Conservation (phyloP, 1,139 yeast species). For the Kodamaea arcana region DNA sequence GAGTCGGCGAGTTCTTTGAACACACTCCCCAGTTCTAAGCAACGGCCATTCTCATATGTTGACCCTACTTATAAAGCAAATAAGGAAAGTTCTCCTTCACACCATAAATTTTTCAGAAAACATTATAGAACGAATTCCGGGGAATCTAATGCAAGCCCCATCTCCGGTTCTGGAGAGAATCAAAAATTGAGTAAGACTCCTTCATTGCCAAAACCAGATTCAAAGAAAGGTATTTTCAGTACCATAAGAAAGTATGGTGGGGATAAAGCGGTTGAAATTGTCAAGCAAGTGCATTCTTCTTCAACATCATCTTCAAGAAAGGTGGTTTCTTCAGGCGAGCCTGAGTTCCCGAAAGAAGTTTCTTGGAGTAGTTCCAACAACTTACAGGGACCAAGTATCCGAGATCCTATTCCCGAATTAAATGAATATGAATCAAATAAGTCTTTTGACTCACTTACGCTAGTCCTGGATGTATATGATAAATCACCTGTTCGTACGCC, state of each 20-base stretch:
- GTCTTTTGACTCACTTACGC: neutral
- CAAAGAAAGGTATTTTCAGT: slow-evolving; percentile 38
- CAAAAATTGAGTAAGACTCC: neutral
- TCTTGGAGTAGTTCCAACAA: neutral
- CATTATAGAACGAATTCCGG: slow-evolving; percentile 57
- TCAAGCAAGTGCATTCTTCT: slow-evolving; percentile 24
- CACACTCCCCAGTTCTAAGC: slow-evolving; percentile 16
- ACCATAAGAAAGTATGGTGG: slow-evolving; percentile 42
- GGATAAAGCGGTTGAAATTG: slow-evolving; percentile 37
- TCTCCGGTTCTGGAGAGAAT: slow-evolving; percentile 2
- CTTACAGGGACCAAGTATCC: neutral
- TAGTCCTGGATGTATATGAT: slow-evolving; percentile 1
- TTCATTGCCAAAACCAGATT: slow-evolving; percentile 6
- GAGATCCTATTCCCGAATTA: slow-evolving; percentile 5
- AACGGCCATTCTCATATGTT: slow-evolving; percentile 54
- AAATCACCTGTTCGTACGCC: slow-evolving; percentile 2
- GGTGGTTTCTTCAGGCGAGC: neutral
- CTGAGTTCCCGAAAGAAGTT: neutral
- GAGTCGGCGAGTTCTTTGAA: slow-evolving; percentile 15
- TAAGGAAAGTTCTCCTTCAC: slow-evolving; percentile 30
- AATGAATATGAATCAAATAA: slow-evolving; percentile 2
- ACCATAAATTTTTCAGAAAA: slow-evolving; percentile 54
- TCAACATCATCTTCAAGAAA: slow-evolving; percentile 2
- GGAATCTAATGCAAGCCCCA: slow-evolving; percentile 37
- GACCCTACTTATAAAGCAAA: slow-evolving; percentile 32